phyloP scores from a whole-genome alignment of 306 rosid genomes.

The Sphenostylis stenocarpa region DNA sequence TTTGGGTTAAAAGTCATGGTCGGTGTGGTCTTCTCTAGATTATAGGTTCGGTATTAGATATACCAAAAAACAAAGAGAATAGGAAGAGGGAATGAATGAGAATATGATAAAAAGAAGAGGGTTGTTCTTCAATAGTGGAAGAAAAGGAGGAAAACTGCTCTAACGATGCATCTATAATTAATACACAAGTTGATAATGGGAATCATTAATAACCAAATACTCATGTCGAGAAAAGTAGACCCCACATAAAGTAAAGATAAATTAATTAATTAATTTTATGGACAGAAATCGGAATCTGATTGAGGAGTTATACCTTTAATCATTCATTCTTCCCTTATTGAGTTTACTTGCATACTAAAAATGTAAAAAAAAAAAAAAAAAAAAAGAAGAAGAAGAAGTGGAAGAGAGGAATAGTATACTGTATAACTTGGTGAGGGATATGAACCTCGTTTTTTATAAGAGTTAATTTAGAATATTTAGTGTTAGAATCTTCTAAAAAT shows the following conservation, averaged over 20 bases:
- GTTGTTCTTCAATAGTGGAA: neutral
- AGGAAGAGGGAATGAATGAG: slow-evolving; percentile 30
- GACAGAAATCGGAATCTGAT: slow-evolving; percentile 51
- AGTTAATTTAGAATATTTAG: too few relatives aligned
- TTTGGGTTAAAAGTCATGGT: neutral
- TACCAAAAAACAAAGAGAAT: slow-evolving; percentile 13
- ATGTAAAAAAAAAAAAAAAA: neutral
- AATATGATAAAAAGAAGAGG: slow-evolving; percentile 8
- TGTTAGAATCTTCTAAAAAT: too few relatives aligned
- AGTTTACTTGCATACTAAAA: neutral
- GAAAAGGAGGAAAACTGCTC: neutral
- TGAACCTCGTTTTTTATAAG: too few relatives aligned
- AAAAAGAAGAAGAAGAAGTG: neutral
- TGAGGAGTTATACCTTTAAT: slow-evolving; percentile 47
- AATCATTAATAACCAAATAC: neutral
- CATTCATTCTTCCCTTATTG: slow-evolving; percentile 37
- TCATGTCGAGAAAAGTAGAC: slow-evolving; percentile 36
- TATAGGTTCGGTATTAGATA: neutral
- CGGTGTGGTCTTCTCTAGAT: neutral
- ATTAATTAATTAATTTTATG: slow-evolving; percentile 14
- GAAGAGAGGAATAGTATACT: neutral
- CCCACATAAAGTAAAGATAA: slow-evolving; percentile 19
- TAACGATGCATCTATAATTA: slow-evolving; percentile 19
- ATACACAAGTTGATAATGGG: slow-evolving; percentile 12
- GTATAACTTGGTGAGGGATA: neutral